A percentile compares a stretch with the other conserved stretches of the same genome.
phyloP scores from a whole-genome alignment of 2,329 filamentous ascomycete genomes.

The Apiospora marii region DNA sequence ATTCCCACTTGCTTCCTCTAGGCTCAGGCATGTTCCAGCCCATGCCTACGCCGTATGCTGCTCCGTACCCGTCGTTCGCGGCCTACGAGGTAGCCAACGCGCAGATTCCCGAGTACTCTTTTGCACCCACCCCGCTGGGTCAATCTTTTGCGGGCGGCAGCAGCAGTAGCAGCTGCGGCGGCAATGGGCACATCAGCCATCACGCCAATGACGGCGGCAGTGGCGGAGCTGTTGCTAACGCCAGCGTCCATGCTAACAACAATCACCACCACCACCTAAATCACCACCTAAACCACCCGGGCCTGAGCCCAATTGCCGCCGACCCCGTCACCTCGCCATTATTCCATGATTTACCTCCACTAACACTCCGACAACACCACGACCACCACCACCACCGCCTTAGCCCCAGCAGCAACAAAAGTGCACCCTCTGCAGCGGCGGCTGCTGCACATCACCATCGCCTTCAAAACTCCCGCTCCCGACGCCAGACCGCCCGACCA shows the following conservation, averaged over 20 bases:
- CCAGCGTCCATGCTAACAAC: background rate
- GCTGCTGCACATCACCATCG: background rate
- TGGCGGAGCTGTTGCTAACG: background rate
- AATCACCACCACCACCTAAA: background rate
- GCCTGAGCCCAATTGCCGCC: slow-evolving; percentile 25
- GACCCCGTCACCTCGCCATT: slow-evolving; percentile 37
- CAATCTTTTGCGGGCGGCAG: slow-evolving; percentile 37
- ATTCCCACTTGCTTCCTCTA: background rate
- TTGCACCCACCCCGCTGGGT: slow-evolving; percentile 39
- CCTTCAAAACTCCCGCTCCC: slow-evolving; percentile 7
- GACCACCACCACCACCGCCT: slow-evolving; percentile 27
- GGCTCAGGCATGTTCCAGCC: slow-evolving; percentile 61
- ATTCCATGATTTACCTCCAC: slow-evolving; percentile 31
- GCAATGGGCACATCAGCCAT: background rate
- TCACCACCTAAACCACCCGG: slow-evolving; percentile 27
- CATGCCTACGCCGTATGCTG: slow-evolving; percentile 58
- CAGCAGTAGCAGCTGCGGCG: slow-evolving; percentile 24
- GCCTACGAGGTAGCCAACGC: slow-evolving; percentile 42
- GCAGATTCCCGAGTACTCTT: slow-evolving; percentile 39
- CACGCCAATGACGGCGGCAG: background rate
- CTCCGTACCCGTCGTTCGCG: slow-evolving; percentile 52
- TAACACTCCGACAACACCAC: slow-evolving; percentile 25
- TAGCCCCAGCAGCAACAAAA: slow-evolving; percentile 26
- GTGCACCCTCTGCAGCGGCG: background rate
- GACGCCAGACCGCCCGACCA: background rate